These are phyloP conservation scores for Camelina hispida DNA, from an alignment of 345 rosid genomes.

Conservation along the genomic window DNA sequence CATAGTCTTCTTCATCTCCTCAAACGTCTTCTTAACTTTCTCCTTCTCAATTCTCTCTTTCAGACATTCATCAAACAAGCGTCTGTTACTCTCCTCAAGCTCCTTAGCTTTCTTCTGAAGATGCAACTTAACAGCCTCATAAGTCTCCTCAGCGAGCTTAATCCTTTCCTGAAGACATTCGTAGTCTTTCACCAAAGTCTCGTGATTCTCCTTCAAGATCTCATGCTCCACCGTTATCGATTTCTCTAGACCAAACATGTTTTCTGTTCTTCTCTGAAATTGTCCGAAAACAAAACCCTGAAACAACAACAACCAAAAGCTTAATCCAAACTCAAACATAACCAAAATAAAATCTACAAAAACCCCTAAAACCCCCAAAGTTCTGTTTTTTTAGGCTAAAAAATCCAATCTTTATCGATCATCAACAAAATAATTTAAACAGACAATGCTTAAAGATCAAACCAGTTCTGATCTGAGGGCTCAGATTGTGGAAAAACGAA, in stretches of 20 bases:
- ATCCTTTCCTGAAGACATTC: background rate
- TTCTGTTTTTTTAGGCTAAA: background rate
- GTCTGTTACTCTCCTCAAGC: background rate
- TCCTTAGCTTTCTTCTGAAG: background rate
- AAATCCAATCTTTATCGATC: background rate
- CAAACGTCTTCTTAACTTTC: background rate
- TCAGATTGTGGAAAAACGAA: background rate
- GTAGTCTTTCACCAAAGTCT: background rate
- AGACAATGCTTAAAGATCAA: background rate
- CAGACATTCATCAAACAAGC: background rate
- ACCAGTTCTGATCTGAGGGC: background rate
- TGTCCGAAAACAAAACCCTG: background rate
- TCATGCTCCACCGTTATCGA: background rate
- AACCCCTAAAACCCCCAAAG: background rate
- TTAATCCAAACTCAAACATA: background rate
- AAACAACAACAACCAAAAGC: background rate
- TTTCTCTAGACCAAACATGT: slow-evolving; percentile 10
- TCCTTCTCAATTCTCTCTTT: slow-evolving; percentile 19
- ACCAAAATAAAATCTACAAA: background rate
- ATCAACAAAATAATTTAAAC: too few species aligned
- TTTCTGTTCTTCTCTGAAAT: background rate
- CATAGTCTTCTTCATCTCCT: slow-evolving; percentile 4
- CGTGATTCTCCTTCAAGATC: slow-evolving; percentile 33
- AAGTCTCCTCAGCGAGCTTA: slow-evolving; percentile 4
- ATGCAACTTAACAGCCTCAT: slow-evolving; percentile 1